Evolutionary conservation across 208 protist genomes (phyloP), one percentile per base, ranked within the genome.

Genomic region (Phytomonas francai): DNA sequence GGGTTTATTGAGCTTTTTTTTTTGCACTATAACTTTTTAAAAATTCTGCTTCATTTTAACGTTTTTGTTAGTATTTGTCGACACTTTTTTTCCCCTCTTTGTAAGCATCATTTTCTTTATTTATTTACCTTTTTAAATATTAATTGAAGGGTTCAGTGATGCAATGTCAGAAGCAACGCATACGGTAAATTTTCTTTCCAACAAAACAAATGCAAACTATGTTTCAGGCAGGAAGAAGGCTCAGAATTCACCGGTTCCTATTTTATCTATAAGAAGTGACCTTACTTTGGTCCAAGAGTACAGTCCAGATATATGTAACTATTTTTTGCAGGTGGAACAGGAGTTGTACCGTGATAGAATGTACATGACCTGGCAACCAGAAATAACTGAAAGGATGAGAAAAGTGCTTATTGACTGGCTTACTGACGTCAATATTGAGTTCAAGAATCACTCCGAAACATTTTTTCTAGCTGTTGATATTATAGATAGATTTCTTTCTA

Each of bases 401-500:
- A 83, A 89, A 58, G 98, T 99, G 56, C 81, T 99, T 32, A 81
- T 99, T 45, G 98, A 99, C 73, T 99, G 98, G 98, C 87, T 99
- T 45, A 81, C 98, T 16, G 97, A 98, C 65, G 97, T 99, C 14
- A 75, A 88, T 32, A 72, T 85, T 34, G 92, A 98, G 73, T 99
- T 97, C 79, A 97, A 97, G 63, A 80, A 98, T 33, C 76, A 93
- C 59, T 79, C 89, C 25, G 97, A 99, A 73, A 98, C 98, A 0
- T 92, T 99, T 66, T 99, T 93, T 81, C 80, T 99, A 9, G 88
- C 96, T 2, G 89, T 98, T 27, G 95, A 98, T 71, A 91, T 98
- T 67, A 86, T 99, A 29, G 98, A 99, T 81, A 80, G 97, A 45
- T 94, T 90, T 62, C 79, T 99, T 19, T 70, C 77, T 30, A 72